Base-by-base conservation (phyloP, 169 alveolate genomes). In the Fabrea salina region DNA sequence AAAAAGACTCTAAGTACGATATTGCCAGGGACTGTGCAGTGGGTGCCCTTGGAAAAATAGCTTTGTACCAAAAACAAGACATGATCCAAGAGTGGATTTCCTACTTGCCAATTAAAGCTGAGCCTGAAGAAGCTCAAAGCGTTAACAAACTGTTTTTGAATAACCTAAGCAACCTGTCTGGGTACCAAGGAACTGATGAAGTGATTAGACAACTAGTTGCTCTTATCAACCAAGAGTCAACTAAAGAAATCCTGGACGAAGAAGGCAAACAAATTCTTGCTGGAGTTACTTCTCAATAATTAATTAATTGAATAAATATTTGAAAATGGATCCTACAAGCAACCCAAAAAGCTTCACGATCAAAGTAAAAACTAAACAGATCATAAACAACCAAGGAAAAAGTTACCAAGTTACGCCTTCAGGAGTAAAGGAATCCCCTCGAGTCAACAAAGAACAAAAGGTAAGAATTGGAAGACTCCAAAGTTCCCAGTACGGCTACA, bases 11-110 rank as follows among this genome's bases (percentile, higher is more conserved):
- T 22, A 43, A 35, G 25, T 43, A 68, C 37, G 35, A 8, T 2
- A 43, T 68, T 25, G 70, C 78, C 0, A 68, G 64, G 13, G 78
- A 68, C 16, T 43, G 61, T 3, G 78, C 78, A 16, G 61, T 68
- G 8, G 78, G 78, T n/a, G 78, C 78, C 8, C 39, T 40, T 11
- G 78, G 64, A 43, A 68, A 47, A 68, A 35, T 68, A 2, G 78
- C 78, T 44, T 8, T 68, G 40, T 43, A 8, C 39, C 78, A 68
- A 7, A 40, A 30, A 8, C 13, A 37, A 8, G 41, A 19, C 32
- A 19, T 68, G 37, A n/a, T 44, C 11, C 64, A 47, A 68, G 78
- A 68, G 19, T 40, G 57, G 78, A 35, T 68, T 16, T 43, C 40
- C 30, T 40, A 43, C 30, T 47, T 68, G 30, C 78, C 78, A n/a